Base-by-base conservation (phyloP, 805 yeast species). In the Komagataella pastoris region DNA sequence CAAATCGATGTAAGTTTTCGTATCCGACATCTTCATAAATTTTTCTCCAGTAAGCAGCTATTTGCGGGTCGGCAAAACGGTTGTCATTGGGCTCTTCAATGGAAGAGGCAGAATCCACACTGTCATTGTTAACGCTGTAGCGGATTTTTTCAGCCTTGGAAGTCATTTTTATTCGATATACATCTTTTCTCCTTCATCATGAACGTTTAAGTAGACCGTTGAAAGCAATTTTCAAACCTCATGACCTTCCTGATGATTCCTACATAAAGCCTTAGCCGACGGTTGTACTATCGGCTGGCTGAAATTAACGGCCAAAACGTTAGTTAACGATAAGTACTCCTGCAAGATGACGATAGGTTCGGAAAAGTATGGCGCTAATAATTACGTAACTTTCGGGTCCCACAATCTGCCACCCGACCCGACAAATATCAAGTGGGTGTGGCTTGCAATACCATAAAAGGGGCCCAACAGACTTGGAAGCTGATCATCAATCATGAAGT, bases 61-160 rank as follows among this genome's bases (percentile, higher is more conserved):
- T 68, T 4, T 57, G 64, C 1, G 79, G 78, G 55, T 80, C 78
- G 44, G 60, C 56, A 56, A 77, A 75, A 0, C 68, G 65, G 54
- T 70, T 66, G 6, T 21, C 23, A 21, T 21, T 21, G 23, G 23
- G 10, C 45, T 43, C 45, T 43, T 43, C 45, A 17, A 43, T n/a
- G 45, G 45, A 43, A 43, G 45, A 43, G 7, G 45, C 23, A 3
- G 23, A 21, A 21, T 3, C 23, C 23, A 43, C 17, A 7, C n/a
- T 43, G 17, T n/a, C 1, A n/a, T 43, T 17, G 17, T 43, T 17
- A 17, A 43, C 45, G 17, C 17, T 17, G 45, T n/a, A 17, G 17
- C 45, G 17, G 17, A 43, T 43, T 17, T n/a, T n/a, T 17, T n/a
- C 45, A 43, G 45, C 7, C 17, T n/a, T 43, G 3, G 17, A 43